Percentiles rank a stretch among this genome's conserved stretches.
Evolutionary conservation across 2,329 filamentous ascomycete genomes (phyloP).

Genomic region (Phialophora tarda): DNA sequence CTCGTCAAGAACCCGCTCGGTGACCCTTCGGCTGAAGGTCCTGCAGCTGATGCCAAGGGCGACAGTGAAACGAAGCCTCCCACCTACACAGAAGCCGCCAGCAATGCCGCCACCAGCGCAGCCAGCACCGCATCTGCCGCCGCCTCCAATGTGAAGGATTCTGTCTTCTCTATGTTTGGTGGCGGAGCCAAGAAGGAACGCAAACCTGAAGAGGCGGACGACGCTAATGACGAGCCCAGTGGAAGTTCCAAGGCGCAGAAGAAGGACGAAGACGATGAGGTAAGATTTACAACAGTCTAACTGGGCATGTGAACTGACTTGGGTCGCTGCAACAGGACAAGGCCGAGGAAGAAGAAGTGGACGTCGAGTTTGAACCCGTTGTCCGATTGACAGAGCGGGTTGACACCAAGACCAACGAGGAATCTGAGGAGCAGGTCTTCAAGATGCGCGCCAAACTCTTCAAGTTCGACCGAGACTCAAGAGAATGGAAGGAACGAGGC

Average conservation of each 20-base stretch:
- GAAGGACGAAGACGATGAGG: slow-evolving; percentile 60
- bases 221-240: slow-evolving; percentile 83
- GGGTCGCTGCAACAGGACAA: slow-evolving; percentile 42
- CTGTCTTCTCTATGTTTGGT: slow-evolving; percentile 97
- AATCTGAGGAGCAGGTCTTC: slow-evolving; percentile 95
- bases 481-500: slow-evolving; percentile 99
- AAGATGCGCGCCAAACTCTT: slow-evolving; percentile 99
- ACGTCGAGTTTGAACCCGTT: slow-evolving; percentile 97
- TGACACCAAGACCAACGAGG: slow-evolving; percentile 97
- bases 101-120: slow-evolving; percentile 37
- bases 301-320: slow-evolving; percentile 12
- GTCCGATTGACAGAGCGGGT: slow-evolving; percentile 96
- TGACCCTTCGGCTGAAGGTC: slow-evolving; percentile 28
- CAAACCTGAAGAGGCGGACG: slow-evolving; percentile 79
- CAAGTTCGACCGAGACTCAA: slow-evolving; percentile 89
- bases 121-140: slow-evolving; percentile 37
- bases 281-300: slow-evolving; percentile 42
- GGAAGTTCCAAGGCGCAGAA: slow-evolving; percentile 84
- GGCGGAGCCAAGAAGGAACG: slow-evolving; percentile 97
- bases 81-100: slow-evolving; percentile 33
- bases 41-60: slow-evolving; percentile 32
- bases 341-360: slow-evolving; percentile 83
- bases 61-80: slow-evolving; percentile 24
- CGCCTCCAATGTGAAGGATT: slow-evolving; percentile 48
- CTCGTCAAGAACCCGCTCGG: slow-evolving; percentile 37